These are phyloP conservation scores for Ustilago esculenta DNA, from an alignment of 1,284 basidiomycete species.

Conservation along the genomic window DNA sequence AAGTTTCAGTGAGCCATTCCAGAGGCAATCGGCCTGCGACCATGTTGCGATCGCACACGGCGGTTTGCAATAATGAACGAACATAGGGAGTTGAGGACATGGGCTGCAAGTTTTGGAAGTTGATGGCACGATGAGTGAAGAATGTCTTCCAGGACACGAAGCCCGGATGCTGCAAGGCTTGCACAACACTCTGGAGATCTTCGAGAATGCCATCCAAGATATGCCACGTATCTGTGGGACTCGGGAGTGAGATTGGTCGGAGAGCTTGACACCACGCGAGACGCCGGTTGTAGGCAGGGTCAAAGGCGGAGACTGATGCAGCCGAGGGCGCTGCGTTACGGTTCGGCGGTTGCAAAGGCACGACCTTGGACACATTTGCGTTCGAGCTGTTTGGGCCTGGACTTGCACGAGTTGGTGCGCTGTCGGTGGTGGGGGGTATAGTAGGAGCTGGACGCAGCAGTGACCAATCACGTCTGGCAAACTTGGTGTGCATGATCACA, in stretches of 20 bases:
- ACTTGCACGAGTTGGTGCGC: too few species aligned
- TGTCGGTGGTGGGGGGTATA: too few species aligned
- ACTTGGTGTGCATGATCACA: conserved; percentile 43
- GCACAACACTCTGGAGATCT: conserved; percentile 71
- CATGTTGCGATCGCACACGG: conserved; percentile 46
- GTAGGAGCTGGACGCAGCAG: conserved; percentile 7
- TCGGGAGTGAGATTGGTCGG: conserved; percentile 72
- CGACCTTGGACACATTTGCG: background rate
- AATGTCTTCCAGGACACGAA: conserved; percentile 43
- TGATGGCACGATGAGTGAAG: conserved; percentile 32
- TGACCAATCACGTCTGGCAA: conserved; percentile 30
- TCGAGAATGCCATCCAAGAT: conserved; percentile 72
- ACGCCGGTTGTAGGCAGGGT: conserved; percentile 76
- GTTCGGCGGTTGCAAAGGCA: conserved; percentile 16
- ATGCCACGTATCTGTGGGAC: conserved; percentile 72
- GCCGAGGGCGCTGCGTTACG: conserved; percentile 68
- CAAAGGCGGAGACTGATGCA: conserved; percentile 73
- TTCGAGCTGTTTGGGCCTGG: background rate
- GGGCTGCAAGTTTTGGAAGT: conserved; percentile 25
- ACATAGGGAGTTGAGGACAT: conserved; percentile 29
- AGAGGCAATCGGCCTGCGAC: conserved; percentile 41
- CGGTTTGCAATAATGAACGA: conserved; percentile 39
- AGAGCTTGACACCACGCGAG: conserved; percentile 80
- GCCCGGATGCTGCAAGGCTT: conserved; percentile 23
- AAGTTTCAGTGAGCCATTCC: conserved; percentile 40